Base-by-base conservation (phyloP, 805 yeast species). In the Pichia scutulata region DNA sequence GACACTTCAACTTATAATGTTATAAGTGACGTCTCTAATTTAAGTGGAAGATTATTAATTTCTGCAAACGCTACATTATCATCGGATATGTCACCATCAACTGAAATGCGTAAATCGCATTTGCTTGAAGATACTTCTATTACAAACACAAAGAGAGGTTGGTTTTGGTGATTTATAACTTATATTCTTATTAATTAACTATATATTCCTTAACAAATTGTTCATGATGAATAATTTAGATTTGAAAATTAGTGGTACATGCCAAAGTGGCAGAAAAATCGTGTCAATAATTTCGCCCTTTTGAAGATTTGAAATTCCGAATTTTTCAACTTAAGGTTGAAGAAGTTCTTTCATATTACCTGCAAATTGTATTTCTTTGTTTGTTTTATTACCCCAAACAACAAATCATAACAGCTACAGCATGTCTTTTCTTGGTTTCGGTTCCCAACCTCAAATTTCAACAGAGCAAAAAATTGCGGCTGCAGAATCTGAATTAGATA, bases 401-500 rank as follows among this genome's bases (percentile, higher is more conserved):
- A 24, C 45, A 33, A 13, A 25, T 8, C n/a, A 40, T 23, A 8
- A 14, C 28, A 37, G 25, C 36, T 25, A 7, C 21, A 55, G 30
- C 37, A 85, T 85, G 92, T 79, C 83, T 43, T 78, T 79, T 64
- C 76, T 86, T 65, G 92, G 92, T 60, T 75, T 86, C 57, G 90
- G 90, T n/a, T 51, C 55, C 24, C 53, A 85, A 57, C 90, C 92
- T 56, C 87, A 83, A 66, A 64, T 82, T 56, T 74, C 85, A 24
- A 77, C 89, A 40, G 85, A 83, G 56, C 89, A 84, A 67, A 86
- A 86, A 68, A 75, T 86, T 54, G 77, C 77, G 62, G 96, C 96
- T 58, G 99, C 99, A 47, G 98, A 92, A 72, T 87, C 96, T 51
- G 99, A 92, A 70, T 78, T 92, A 58, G 99, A 92, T 69, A 85